A percentile compares a stretch with the other conserved stretches of the same genome.
Evolutionary conservation across 2,329 filamentous ascomycete genomes (phyloP).

Genomic region (Verticillium tricorpus): DNA sequence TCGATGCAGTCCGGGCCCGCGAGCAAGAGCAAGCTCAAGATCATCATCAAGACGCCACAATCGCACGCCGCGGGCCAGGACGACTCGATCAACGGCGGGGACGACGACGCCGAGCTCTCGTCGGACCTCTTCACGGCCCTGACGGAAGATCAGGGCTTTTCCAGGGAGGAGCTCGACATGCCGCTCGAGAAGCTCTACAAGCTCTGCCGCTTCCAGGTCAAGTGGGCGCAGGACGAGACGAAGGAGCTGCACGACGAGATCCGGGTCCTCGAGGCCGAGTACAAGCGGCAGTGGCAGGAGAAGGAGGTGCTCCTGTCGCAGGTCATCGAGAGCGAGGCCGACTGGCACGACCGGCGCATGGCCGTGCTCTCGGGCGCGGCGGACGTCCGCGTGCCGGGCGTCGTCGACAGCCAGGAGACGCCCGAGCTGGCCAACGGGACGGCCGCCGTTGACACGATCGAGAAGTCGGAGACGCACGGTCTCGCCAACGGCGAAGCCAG

Average conservation of each 20-base stretch:
- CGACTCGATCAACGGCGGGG: conserved; percentile 48
- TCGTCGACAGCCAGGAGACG: conserved; percentile 18
- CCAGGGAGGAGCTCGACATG: conserved; percentile 58
- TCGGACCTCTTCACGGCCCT: conserved; percentile 54
- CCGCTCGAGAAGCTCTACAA: conserved; percentile 56
- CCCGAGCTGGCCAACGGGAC: neutral
- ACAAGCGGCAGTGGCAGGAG: conserved; percentile 70
- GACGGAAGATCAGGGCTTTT: conserved; percentile 58
- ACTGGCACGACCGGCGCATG: conserved; percentile 57
- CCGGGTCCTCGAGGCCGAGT: conserved; percentile 59
- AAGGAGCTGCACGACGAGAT: conserved; percentile 61
- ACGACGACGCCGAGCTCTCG: conserved; percentile 50
- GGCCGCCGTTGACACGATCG: neutral
- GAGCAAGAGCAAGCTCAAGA: conserved; percentile 53
- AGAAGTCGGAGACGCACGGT: neutral
- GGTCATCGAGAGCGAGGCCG: conserved; percentile 60
- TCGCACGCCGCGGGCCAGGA: conserved; percentile 54
- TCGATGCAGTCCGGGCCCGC: conserved; percentile 49
- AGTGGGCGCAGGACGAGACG: conserved; percentile 66
- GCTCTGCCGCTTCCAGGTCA: conserved; percentile 65
- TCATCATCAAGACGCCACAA: conserved; percentile 58
- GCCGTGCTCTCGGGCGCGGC: conserved; percentile 46
- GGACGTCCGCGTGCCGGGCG: conserved; percentile 36
- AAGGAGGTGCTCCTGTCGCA: conserved; percentile 78
- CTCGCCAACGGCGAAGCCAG: neutral